phyloP scores from a whole-genome alignment of 2,329 filamentous ascomycete genomes.

The Talaromyces amestolkiae region DNA sequence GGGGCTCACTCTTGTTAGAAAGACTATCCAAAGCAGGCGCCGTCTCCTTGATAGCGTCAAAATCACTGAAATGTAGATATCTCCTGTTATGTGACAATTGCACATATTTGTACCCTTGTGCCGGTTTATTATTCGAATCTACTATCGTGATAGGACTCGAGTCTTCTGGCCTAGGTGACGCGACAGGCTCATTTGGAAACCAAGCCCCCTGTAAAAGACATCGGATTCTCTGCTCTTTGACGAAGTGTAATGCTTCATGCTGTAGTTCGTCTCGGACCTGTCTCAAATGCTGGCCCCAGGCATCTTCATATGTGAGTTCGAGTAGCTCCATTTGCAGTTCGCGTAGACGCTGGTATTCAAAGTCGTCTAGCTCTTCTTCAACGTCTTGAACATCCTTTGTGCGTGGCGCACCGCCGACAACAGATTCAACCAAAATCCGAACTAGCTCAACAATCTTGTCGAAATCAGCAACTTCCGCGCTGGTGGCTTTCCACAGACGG shows the following conservation, averaged over 20 bases:
- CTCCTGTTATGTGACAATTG: slow-evolving; percentile 87
- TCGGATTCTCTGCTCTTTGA: slow-evolving; percentile 92
- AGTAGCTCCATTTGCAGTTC: slow-evolving; percentile 91
- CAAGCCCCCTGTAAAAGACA: slow-evolving; percentile 86
- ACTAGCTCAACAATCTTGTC: slow-evolving; percentile 90
- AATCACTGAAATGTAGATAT: slow-evolving; percentile 87
- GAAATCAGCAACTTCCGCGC: slow-evolving; percentile 81
- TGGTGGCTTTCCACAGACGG: slow-evolving; percentile 86
- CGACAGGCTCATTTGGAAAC: slow-evolving; percentile 63
- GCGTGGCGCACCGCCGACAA: slow-evolving; percentile 76
- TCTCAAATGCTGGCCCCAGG: slow-evolving; percentile 85
- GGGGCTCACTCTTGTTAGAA: slow-evolving; percentile 63
- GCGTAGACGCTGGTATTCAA: slow-evolving; percentile 73
- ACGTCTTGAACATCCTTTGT: slow-evolving; percentile 82
- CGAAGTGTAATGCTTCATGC: slow-evolving; percentile 88
- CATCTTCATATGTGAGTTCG: slow-evolving; percentile 87
- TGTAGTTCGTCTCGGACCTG: slow-evolving; percentile 90
- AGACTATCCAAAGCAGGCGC: slow-evolving; percentile 72
- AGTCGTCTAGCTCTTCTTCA: slow-evolving; percentile 83
- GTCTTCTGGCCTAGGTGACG: slow-evolving; percentile 46
- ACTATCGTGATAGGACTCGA: slow-evolving; percentile 36
- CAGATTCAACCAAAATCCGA: slow-evolving; percentile 83
- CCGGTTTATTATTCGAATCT: slow-evolving; percentile 38
- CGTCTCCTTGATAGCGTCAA: slow-evolving; percentile 61
- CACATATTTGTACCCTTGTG: slow-evolving; percentile 73